phyloP scores from a whole-genome alignment of 768 basidiomycete species.

The Phanerochaete carnosa region DNA sequence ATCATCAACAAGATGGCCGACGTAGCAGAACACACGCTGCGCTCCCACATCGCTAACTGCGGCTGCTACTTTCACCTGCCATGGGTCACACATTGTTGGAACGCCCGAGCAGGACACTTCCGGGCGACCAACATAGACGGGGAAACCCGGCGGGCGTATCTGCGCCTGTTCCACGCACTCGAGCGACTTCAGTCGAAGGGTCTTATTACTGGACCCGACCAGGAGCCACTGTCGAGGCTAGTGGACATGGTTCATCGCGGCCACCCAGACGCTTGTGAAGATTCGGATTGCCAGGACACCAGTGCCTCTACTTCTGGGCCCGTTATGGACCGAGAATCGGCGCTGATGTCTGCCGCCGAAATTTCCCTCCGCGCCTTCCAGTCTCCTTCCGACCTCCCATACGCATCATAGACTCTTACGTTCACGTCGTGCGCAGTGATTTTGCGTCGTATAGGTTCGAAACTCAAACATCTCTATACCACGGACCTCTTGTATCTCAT shows the following conservation, averaged over 20 bases:
- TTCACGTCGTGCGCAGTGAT: too few species aligned
- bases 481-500: too few species aligned
- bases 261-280: not conserved
- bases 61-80: not conserved
- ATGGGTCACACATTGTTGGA: not conserved
- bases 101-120: not conserved
- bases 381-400: not conserved
- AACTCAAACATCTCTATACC: too few species aligned
- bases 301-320: not conserved
- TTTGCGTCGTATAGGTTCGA: too few species aligned
- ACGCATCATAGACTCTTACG: not conserved
- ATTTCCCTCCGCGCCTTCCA: not conserved
- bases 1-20: not conserved
- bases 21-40: not conserved
- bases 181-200: not conserved
- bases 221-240: not conserved
- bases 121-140: not conserved
- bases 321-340: not conserved
- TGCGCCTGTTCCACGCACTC: not conserved
- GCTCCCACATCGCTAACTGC: not conserved
- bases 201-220: not conserved
- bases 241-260: not conserved
- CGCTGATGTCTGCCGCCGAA: not conserved
- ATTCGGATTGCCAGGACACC: not conserved
- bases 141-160: not conserved